phyloP scores from a whole-genome alignment of 768 basidiomycete genomes.

The Calvatia gigantea region DNA sequence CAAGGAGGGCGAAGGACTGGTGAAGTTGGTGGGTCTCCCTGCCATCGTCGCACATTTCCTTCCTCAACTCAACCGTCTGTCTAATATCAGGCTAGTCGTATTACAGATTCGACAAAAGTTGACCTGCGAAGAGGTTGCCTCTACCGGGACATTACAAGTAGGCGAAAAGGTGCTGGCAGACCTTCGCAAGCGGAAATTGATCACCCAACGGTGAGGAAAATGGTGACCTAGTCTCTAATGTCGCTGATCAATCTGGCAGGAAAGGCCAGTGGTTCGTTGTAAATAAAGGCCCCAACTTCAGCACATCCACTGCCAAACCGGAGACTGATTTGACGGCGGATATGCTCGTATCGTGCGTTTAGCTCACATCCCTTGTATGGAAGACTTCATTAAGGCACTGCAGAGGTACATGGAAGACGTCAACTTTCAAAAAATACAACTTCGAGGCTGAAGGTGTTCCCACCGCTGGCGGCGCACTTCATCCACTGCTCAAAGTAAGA shows the following conservation, averaged over 20 bases:
- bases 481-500: conserved; percentile 94
- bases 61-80: conserved; percentile 6
- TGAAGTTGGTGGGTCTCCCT: conserved; percentile 61
- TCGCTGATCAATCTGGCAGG: conserved; percentile 37
- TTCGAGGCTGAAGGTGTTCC: conserved; percentile 95
- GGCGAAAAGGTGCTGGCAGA: conserved; percentile 86
- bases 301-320: conserved; percentile 85
- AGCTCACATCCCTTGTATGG: no score
- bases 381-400: not conserved
- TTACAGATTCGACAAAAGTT: conserved; percentile 71
- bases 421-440: conserved; percentile 97
- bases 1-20: conserved; percentile 85
- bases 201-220: conserved; percentile 65
- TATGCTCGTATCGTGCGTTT: conserved; percentile 83
- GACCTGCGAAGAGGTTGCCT: conserved; percentile 72
- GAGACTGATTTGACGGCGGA: conserved; percentile 97
- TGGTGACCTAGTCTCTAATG: not conserved
- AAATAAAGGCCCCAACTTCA: conserved; percentile 80
- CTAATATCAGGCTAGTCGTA: conserved; percentile 54
- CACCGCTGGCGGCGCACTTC: conserved; percentile 87
- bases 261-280: conserved; percentile 96
- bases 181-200: conserved; percentile 87
- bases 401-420: conserved; percentile 92
- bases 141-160: conserved; percentile 63
- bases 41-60: conserved; percentile 4